A percentile compares a stretch with the other conserved stretches of the same genome.
Conservation (phyloP, 345 rosid genomes). For the Fremontodendron californicum region DNA sequence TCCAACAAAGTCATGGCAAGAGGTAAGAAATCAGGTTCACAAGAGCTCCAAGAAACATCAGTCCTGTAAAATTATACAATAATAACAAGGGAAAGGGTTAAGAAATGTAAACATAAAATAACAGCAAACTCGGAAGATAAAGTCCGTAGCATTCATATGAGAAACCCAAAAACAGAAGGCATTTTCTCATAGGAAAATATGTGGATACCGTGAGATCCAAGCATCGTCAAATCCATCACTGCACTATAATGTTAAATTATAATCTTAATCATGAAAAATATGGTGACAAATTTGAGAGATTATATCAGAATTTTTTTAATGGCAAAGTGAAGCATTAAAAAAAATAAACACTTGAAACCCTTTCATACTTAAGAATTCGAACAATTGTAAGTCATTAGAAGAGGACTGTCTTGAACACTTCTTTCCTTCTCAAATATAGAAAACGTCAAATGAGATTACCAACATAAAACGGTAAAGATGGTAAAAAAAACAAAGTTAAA, state of each 20-base stretch:
- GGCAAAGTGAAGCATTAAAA: not conserved
- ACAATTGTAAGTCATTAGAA: not conserved
- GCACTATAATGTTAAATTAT: not conserved
- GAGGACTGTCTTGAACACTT: slow-evolving; percentile 15
- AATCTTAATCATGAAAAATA: slow-evolving; percentile 7
- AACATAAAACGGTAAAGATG: not conserved
- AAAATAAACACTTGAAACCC: not conserved
- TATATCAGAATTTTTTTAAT: not conserved
- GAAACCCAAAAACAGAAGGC: not conserved
- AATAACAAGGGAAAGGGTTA: slow-evolving; percentile 47
- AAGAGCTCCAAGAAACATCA: slow-evolving; percentile 93
- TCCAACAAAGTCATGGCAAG: slow-evolving; percentile 92
- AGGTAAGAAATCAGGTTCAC: slow-evolving; percentile 92
- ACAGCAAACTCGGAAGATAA: slow-evolving; percentile 19
- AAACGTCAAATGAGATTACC: slow-evolving; percentile 17
- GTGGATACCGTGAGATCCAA: slow-evolving; percentile 5
- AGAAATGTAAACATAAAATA: slow-evolving; percentile 30
- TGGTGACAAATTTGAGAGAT: not conserved
- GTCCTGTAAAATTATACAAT: slow-evolving; percentile 67
- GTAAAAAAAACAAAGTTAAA: not conserved
- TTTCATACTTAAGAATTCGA: not conserved
- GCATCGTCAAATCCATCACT: slow-evolving; percentile 11
- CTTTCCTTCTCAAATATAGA: slow-evolving; percentile 19
- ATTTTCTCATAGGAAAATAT: not conserved
- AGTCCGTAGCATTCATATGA: not conserved